Percentiles rank a stretch among this genome's conserved stretches.
Conservation (phyloP, 176 grass and related monocot species). For the Sorghum bicolor region DNA sequence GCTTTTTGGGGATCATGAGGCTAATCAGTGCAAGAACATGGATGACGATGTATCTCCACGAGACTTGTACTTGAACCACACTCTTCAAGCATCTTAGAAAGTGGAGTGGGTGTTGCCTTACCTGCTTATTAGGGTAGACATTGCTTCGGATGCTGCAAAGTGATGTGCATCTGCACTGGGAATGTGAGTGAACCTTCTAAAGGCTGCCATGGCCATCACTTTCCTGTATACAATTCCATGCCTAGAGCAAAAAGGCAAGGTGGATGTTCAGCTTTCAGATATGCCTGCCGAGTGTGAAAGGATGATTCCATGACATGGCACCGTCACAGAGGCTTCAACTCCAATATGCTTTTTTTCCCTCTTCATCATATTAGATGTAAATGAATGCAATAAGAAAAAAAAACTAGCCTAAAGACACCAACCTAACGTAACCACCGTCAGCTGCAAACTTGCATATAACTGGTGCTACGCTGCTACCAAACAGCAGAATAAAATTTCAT, state of each 20-base stretch:
- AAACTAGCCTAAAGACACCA: background rate
- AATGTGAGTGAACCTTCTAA: constrained; percentile 27
- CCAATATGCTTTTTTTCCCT: background rate
- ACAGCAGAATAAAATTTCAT: background rate
- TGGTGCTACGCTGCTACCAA: background rate
- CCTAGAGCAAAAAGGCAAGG: constrained; percentile 17
- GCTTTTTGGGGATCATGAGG: background rate
- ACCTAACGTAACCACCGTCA: background rate
- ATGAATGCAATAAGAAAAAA: background rate
- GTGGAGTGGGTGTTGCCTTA: constrained; percentile 2
- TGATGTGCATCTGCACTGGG: constrained; percentile 2
- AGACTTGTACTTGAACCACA: constrained; percentile 36
- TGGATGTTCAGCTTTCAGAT: constrained; percentile 23
- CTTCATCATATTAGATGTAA: background rate
- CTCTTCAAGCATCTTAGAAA: constrained; percentile 16
- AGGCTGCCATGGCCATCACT: constrained; percentile 20
- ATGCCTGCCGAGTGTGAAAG: background rate
- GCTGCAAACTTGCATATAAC: background rate
- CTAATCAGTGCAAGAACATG: constrained; percentile 38
- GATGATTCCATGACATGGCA: background rate
- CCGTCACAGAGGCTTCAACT: background rate
- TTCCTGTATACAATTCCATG: constrained; percentile 20
- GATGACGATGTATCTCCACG: constrained; percentile 16
- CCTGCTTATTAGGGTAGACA: background rate
- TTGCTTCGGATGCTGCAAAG: constrained; percentile 21